Evolutionary conservation across 345 rosid genomes (phyloP).

Genomic region (Eucalyptus pauciflora): DNA sequence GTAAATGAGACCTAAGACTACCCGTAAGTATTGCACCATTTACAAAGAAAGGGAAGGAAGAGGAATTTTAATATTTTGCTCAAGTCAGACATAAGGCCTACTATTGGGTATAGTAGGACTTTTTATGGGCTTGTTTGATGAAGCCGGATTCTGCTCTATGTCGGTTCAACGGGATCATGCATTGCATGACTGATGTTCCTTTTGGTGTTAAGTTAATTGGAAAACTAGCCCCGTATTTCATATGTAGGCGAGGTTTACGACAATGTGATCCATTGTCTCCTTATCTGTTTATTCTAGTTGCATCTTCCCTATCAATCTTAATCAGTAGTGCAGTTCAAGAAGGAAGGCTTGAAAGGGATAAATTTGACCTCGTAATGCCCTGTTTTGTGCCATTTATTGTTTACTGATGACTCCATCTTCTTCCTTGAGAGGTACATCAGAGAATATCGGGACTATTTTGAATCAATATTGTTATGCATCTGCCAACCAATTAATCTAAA

Average conservation of each 20-base stretch:
- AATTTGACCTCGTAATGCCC: neutral
- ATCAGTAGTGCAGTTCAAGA: neutral
- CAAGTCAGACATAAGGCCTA: too few species aligned
- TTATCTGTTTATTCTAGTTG: neutral
- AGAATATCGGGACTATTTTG: neutral
- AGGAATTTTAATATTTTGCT: neutral
- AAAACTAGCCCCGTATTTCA: neutral
- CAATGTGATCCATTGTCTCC: neutral
- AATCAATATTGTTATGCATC: neutral
- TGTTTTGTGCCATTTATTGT: too few species aligned
- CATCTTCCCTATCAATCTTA: neutral
- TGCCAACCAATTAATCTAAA: neutral
- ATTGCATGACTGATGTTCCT: neutral
- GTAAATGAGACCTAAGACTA: fast-evolving
- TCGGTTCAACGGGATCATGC: neutral
- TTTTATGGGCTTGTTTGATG: neutral
- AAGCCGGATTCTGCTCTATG: neutral
- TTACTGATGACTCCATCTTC: neutral
- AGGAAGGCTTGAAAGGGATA: neutral
- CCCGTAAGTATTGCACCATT: fast-evolving
- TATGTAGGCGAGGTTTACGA: fast-evolving
- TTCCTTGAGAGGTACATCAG: neutral
- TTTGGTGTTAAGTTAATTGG: neutral
- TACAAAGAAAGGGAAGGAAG: too few species aligned
- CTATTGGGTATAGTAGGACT: too few species aligned